Conservation (phyloP, 805 yeast species). For the Schwanniomyces pseudopolymorphus region DNA sequence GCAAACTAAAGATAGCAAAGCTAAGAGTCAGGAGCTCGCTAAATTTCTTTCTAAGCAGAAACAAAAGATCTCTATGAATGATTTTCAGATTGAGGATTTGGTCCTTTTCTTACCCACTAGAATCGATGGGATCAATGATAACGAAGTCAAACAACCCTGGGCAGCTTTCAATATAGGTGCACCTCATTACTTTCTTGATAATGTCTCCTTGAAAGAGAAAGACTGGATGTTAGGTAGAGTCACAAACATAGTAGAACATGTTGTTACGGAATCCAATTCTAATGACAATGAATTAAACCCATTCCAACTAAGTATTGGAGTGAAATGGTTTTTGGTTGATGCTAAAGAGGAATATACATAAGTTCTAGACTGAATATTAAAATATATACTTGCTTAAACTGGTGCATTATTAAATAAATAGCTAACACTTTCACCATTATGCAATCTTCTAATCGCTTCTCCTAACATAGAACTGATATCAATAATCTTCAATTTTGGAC, state of each 20-base stretch:
- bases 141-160: slow-evolving; percentile 61
- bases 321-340: slow-evolving; percentile 62
- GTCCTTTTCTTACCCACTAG: slow-evolving; percentile 84
- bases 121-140: slow-evolving; percentile 32
- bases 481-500: slow-evolving; percentile 65
- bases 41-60: slow-evolving; percentile 31
- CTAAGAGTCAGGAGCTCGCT: slow-evolving; percentile 47
- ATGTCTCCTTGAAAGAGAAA: slow-evolving; percentile 32
- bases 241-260: slow-evolving; percentile 50
- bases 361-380: background rate
- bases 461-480: slow-evolving; percentile 76
- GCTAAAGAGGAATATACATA: slow-evolving; percentile 42
- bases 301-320: slow-evolving; percentile 59
- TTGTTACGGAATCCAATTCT: slow-evolving; percentile 47
- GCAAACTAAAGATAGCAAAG: slow-evolving; percentile 69
- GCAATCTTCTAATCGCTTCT: slow-evolving; percentile 80
- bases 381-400: slow-evolving; percentile 8
- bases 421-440: slow-evolving; percentile 83
- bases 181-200: slow-evolving; percentile 71
- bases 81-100: slow-evolving; percentile 71
- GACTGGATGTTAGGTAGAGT: slow-evolving; percentile 88
- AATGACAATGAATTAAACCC: slow-evolving; percentile 52
- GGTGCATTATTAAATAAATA: slow-evolving; percentile 75
- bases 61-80: slow-evolving; percentile 63
- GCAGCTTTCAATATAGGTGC: slow-evolving; percentile 91